Evolutionary conservation across 495 filamentous ascomycete genomes (phyloP).

Genomic region (Penicillium samsonianum): DNA sequence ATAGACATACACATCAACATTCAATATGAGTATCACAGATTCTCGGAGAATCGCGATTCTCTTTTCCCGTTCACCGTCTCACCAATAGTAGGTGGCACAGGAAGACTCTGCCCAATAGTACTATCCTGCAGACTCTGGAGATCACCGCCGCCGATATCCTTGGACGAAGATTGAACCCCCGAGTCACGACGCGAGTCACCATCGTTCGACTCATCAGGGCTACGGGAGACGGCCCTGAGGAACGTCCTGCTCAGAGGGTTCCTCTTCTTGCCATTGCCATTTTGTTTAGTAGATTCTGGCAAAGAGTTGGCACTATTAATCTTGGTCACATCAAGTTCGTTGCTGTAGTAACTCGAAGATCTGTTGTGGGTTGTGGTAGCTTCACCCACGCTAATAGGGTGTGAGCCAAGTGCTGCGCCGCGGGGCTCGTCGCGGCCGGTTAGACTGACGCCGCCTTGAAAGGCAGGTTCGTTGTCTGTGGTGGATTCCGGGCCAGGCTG

Average conservation of each 20-base stretch:
- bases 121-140: conserved; percentile 48
- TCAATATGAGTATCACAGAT: conserved; percentile 34
- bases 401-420: conserved; percentile 34
- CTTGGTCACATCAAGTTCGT: conserved; percentile 15
- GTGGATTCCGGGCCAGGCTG: conserved; percentile 28
- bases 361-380: conserved; percentile 21
- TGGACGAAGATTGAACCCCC: conserved; percentile 38
- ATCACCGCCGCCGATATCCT: conserved; percentile 37
- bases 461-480: conserved; percentile 21
- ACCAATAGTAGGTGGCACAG: conserved; percentile 38
- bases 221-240: conserved; percentile 26
- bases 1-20: conserved; percentile 14
- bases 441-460: conserved; percentile 28
- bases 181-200: conserved; percentile 38
- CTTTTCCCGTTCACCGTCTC: conserved; percentile 42
- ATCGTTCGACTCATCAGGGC: conserved; percentile 25
- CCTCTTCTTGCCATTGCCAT: conserved; percentile 23
- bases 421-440: conserved; percentile 22
- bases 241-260: conserved; percentile 30
- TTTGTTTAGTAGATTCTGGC: conserved; percentile 9
- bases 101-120: conserved; percentile 49
- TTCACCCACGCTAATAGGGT: conserved; percentile 34
- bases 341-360: conserved; percentile 17
- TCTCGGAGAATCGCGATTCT: conserved; percentile 54
- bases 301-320: conserved; percentile 20